Evolutionary conservation across 1,139 yeast genomes (phyloP), one percentile per base, ranked within the genome.

Genomic region (Magnusiomyces tetraspermus): DNA sequence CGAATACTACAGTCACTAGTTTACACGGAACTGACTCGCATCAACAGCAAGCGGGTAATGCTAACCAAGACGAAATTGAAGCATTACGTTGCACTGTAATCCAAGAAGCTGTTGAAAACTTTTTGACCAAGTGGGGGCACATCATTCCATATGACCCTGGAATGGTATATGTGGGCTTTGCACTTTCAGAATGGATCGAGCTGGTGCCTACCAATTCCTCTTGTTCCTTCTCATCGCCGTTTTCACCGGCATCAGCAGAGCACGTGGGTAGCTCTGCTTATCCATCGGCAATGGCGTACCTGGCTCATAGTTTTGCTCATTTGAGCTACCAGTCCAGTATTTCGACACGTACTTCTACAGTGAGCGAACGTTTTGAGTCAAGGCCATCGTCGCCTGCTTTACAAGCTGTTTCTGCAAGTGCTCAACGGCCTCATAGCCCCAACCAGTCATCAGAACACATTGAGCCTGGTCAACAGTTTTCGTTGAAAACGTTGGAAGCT

Each of bases 171-270:
- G 79, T 86, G 23, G 97, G 96, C 0, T 71, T 87, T 46, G 89
- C 89, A 10, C 71, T 90, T 51, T 94, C 96, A 1, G 96, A 88
- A 66, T 88, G 96, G 95, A 77, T 84, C 38, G 94, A 95, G 6
- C 86, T 88, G 1, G 61, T 74, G 19, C 33, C 42, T 15, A n/a
- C n/a, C n/a, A n/a, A n/a, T n/a, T n/a, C n/a, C n/a, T n/a, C n/a
- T n/a, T n/a, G n/a, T n/a, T n/a, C n/a, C n/a, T n/a, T n/a, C n/a
- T 31, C 31, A 15, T n/a, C 48, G 31, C 28, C 17, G 8, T 22
- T 8, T 21, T n/a, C 15, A 17, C 22, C 22, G 42, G 51, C 36
- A 3, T 22, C 51, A 4, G 36, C 24, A 26, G 31, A 42, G 33
- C 37, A 43, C 26, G 22, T 8, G 6, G 11, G 33, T 28, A 6